Evolutionary conservation across 768 basidiomycete genomes (phyloP).

Genomic region (Neoboletus subvelutipes): DNA sequence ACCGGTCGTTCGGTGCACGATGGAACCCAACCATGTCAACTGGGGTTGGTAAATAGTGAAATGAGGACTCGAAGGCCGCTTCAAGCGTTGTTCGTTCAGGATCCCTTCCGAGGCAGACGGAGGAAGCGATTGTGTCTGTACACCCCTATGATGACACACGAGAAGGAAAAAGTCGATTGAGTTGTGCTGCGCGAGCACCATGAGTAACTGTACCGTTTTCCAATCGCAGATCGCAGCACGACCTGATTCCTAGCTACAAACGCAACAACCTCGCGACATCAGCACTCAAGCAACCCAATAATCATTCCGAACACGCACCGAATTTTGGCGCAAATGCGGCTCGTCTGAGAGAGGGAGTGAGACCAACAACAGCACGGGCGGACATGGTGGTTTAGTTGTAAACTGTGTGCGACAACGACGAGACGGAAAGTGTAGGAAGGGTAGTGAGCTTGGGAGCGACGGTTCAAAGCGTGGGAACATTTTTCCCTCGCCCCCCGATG

Average conservation of each 20-base stretch:
- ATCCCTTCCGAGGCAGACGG: slow-evolving; percentile 58
- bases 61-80: slow-evolving; percentile 91
- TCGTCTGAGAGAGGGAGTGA: slow-evolving; percentile 56
- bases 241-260: slow-evolving; percentile 43
- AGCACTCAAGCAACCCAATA: background rate
- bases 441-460: background rate
- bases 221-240: slow-evolving; percentile 29
- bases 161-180: background rate
- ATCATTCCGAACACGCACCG: slow-evolving; percentile 20
- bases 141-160: slow-evolving; percentile 35
- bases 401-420: background rate
- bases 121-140: slow-evolving; percentile 67
- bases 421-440: background rate
- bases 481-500: background rate
- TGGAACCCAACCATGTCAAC: slow-evolving; percentile 86
- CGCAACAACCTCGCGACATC: background rate
- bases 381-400: slow-evolving; percentile 35
- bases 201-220: slow-evolving; percentile 39
- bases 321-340: slow-evolving; percentile 39
- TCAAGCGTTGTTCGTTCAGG: slow-evolving; percentile 84
- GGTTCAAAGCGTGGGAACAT: slow-evolving; percentile 21
- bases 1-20: slow-evolving; percentile 87
- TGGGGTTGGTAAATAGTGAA: slow-evolving; percentile 97
- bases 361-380: slow-evolving; percentile 54
- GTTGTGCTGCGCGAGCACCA: background rate